phyloP scores from a whole-genome alignment of 176 grass and related monocot genomes.

The Ampelocalamus luodianensis region DNA sequence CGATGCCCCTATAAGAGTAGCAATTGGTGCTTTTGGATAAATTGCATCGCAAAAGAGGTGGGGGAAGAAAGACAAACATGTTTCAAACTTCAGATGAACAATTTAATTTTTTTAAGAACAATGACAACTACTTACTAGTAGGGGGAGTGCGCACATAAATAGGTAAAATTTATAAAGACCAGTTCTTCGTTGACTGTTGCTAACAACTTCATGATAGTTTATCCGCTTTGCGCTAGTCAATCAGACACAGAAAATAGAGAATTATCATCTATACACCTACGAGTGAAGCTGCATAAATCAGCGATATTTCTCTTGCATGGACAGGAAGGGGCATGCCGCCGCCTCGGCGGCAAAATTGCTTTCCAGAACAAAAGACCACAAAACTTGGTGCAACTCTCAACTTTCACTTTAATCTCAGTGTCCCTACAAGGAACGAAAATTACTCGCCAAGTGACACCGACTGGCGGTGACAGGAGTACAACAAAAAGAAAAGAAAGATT shows the following conservation, averaged over 20 bases:
- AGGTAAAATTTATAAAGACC: background rate
- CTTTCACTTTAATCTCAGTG: background rate
- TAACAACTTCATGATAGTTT: background rate
- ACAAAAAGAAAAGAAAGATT: background rate
- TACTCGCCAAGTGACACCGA: background rate
- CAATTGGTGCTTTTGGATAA: background rate
- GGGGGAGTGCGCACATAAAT: background rate
- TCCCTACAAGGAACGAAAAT: background rate
- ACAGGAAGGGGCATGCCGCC: conserved; percentile 31
- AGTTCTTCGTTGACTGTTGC: background rate
- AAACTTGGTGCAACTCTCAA: background rate
- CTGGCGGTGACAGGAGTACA: background rate
- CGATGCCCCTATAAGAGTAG: background rate
- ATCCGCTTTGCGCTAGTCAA: background rate
- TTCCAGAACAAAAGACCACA: background rate
- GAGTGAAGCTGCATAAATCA: background rate
- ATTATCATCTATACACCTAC: background rate
- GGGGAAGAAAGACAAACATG: background rate
- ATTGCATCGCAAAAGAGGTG: background rate
- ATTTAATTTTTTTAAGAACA: background rate
- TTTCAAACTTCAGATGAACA: background rate
- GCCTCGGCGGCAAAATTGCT: background rate
- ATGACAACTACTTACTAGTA: background rate
- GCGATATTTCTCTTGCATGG: background rate
- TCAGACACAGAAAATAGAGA: too few species aligned